phyloP scores from a whole-genome alignment of 1,284 basidiomycete species.

The Apiotrichum gamsii region DNA sequence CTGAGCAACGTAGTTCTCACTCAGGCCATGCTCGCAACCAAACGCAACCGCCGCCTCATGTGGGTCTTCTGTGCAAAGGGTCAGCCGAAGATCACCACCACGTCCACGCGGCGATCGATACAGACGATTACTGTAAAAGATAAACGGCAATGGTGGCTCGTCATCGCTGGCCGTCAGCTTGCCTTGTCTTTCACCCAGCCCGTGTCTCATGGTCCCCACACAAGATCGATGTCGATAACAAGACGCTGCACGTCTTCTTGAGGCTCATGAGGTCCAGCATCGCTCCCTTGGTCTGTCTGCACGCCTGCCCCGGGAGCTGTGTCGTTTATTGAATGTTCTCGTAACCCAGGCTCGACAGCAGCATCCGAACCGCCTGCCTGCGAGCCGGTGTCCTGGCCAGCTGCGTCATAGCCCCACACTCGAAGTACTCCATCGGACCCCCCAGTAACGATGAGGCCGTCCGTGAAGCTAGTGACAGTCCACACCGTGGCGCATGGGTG shows the following conservation, averaged over 20 bases:
- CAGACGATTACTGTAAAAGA: neutral
- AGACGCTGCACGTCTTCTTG: neutral
- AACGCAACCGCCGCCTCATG: constrained; percentile 22
- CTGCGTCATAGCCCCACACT: constrained; percentile 14
- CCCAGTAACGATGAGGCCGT: constrained; percentile 32
- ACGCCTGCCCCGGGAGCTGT: too few species aligned
- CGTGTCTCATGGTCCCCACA: constrained; percentile 13
- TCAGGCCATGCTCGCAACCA: constrained; percentile 21
- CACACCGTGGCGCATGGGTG: constrained; percentile 39
- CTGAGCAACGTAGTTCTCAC: constrained; percentile 28
- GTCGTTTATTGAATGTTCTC: too few species aligned
- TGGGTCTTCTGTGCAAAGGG: constrained; percentile 20
- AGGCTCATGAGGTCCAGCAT: too few species aligned
- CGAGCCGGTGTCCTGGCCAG: too few species aligned
- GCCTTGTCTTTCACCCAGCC: too few species aligned
- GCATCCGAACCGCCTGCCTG: too few species aligned
- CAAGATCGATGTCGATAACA: constrained; percentile 27
- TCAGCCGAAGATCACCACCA: too few species aligned
- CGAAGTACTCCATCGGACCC: constrained; percentile 32
- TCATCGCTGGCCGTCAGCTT: constrained; percentile 24
- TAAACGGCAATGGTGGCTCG: constrained; percentile 20
- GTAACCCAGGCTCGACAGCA: too few species aligned
- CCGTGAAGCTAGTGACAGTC: constrained; percentile 22
- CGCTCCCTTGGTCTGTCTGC: too few species aligned
- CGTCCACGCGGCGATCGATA: too few species aligned